phyloP scores from a whole-genome alignment of 805 yeast genomes.

The Zygotorulaspora sp. region DNA sequence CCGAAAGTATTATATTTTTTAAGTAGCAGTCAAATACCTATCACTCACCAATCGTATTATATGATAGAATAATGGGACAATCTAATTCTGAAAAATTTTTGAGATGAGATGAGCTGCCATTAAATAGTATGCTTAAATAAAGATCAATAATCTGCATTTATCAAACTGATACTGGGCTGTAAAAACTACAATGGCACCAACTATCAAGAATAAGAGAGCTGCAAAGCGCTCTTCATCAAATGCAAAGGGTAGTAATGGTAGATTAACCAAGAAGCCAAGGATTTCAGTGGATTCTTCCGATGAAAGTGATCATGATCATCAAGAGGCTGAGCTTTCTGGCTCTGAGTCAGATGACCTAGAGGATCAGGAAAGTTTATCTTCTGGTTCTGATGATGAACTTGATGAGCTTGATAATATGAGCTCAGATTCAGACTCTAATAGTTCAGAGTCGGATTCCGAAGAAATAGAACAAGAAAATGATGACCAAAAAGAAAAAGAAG shows the following conservation, averaged over 20 bases:
- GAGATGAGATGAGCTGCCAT: constrained; percentile 12
- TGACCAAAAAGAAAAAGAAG: constrained; percentile 31
- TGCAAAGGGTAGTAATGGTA: constrained; percentile 6
- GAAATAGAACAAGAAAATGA: constrained; percentile 25
- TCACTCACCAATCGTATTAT: too few relatives aligned
- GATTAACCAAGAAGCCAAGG: constrained; percentile 31
- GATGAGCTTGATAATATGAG: background rate
- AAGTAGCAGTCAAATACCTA: too few relatives aligned
- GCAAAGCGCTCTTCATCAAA: constrained; percentile 9
- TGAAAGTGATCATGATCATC: constrained; percentile 27
- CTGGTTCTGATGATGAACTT: constrained; percentile 28
- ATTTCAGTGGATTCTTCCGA: constrained; percentile 35
- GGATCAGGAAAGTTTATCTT: constrained; percentile 20
- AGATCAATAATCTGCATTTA: too few relatives aligned
- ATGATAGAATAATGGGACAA: constrained; percentile 2
- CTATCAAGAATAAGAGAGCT: constrained; percentile 7
- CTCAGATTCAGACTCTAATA: too few relatives aligned
- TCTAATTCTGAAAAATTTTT: constrained; percentile 10
- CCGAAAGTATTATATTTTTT: too few relatives aligned
- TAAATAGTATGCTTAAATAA: constrained; percentile 3
- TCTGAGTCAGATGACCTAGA: constrained; percentile 20
- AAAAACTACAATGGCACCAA: constrained; percentile 8
- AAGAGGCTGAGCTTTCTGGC: constrained; percentile 10
- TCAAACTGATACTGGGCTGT: too few relatives aligned
- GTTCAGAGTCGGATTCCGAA: constrained; percentile 19